Evolutionary conservation across 2,329 filamentous ascomycete species (phyloP), one percentile per base, ranked within the genome.

Genomic region (Didymella glomerata): DNA sequence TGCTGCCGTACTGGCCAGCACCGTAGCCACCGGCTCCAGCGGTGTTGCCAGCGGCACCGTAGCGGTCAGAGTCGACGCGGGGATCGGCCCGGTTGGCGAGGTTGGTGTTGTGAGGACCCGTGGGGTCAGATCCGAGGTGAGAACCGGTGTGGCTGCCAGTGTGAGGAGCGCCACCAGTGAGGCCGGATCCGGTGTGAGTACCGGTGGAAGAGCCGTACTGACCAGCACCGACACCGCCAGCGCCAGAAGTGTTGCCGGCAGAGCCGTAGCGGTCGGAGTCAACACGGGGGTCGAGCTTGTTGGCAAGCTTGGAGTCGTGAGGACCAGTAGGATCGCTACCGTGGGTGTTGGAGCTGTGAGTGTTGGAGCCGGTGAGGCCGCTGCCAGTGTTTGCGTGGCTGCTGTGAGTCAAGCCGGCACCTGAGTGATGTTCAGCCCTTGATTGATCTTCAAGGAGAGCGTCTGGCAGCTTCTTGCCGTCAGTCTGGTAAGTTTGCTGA

Each of bases 181-280:
- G 8, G 4, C 51, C 51, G 9, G 51, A 54, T 14, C 61, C 64
- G 38, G 58, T 61, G 38, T 58, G 50, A 18, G 30, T 53, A n/a
- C 54, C 48, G 32, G 53, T 58, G 41, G 40, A 28, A 13, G 62
- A 55, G 30, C 61, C 59, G 41, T 59, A 68, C 49, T 59, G 61
- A 13, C 50, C 51, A 28, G 62, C 28, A 32, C 51, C 56, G 14
- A 54, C 36, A 22, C 64, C 57, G 4, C 59, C 59, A 47, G 60
- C 52, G 1, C 64, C 62, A 20, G 62, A 16, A 14, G 67, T 69
- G 59, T 71, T 73, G 34, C 67, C 66, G 25, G 69, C 67, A 9
- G 60, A 45, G 18, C 70, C 70, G 36, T 63, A 60, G 22, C 61
- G 61, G 62, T 70, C 63, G n/a, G 68, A 70, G 49, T 75, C 73